Base-by-base conservation (phyloP, 208 protist genomes). In the Leishmania tropica region DNA sequence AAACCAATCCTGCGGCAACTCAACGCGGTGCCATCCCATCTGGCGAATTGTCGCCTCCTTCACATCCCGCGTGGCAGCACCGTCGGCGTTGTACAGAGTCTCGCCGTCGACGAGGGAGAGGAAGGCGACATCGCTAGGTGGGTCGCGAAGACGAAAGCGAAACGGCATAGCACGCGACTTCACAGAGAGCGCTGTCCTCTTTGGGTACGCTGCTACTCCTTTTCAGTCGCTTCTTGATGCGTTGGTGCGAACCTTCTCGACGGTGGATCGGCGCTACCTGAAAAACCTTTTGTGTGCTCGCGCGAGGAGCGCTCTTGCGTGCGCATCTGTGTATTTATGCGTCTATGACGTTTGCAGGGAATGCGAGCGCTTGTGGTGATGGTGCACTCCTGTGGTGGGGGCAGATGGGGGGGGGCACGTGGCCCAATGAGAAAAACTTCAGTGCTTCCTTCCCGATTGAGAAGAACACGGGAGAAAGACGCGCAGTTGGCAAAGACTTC, bases 1-100 rank as follows among this genome's bases (percentile, higher is more conserved):
- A 70, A 97, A 97, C 94, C 92, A 97, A 51, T 94, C 90, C 51
- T 80, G 74, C 19, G 89, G 89, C 0, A 97, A 75, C 1, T 79
- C 42, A 19, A 94, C 45, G 15, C 60, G 73, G 58, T 97, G 90
- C 91, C 89, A 94, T 10, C 87, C 92, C 70, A 97, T 88, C 72
- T 94, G 91, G 11, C 85, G 87, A 42, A 97, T 89, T 10, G 90
- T 95, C 24, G 85, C 89, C 51, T 90, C 85, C 64, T 94, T 94
- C 19, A 93, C 56, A 28, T 82, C 79, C 24, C 79, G 72, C 6
- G 75, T 80, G 40, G 78, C 73, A 1, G 77, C 58, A 19, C 88
- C 86, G 53, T 90, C 85, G 62, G 76, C 51, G 80, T 87, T 97
- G 86, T 85, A 95, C 7, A 95, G 87, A 42, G 85, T 80, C 58